Percentiles rank a stretch among this genome's conserved stretches.
Evolutionary conservation across 2,329 filamentous ascomycete species (phyloP).

Genomic region (Shiraia sp.): DNA sequence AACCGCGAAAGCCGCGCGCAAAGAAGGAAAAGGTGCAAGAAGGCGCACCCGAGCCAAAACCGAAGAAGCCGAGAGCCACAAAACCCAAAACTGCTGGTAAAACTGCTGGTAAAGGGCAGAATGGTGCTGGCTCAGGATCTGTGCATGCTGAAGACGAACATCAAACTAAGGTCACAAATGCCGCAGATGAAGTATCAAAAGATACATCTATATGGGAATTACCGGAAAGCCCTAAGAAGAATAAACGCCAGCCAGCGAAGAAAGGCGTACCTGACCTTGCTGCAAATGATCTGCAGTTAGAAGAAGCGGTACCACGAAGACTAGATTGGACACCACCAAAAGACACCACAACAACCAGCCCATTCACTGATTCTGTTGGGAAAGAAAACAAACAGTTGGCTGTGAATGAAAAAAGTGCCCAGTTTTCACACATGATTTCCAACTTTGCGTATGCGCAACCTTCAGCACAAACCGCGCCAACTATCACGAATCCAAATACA

Average conservation of each 20-base stretch:
- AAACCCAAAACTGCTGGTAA: constrained; percentile 25
- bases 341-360: constrained; percentile 24
- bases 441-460: constrained; percentile 33
- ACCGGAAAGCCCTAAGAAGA: constrained; percentile 23
- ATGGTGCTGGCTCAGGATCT: constrained; percentile 21
- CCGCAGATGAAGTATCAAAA: not conserved
- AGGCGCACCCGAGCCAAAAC: constrained; percentile 21
- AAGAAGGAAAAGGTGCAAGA: constrained; percentile 29
- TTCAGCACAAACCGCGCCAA: constrained; percentile 7
- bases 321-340: constrained; percentile 43
- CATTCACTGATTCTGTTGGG: constrained; percentile 19
- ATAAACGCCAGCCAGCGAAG: constrained; percentile 14
- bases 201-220: constrained; percentile 30
- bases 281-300: constrained; percentile 25
- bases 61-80: constrained; percentile 27
- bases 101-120: constrained; percentile 11
- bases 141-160: constrained; percentile 26
- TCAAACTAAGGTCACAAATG: constrained; percentile 11
- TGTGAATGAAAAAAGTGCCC: constrained; percentile 5
- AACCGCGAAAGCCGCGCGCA: constrained; percentile 34
- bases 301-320: constrained; percentile 35
- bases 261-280: constrained; percentile 9
- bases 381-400: constrained; percentile 28
- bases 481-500: constrained; percentile 2
- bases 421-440: constrained; percentile 33